Base-by-base conservation (phyloP, 108 stramenopile genomes). In the Ochromonas danica region DNA sequence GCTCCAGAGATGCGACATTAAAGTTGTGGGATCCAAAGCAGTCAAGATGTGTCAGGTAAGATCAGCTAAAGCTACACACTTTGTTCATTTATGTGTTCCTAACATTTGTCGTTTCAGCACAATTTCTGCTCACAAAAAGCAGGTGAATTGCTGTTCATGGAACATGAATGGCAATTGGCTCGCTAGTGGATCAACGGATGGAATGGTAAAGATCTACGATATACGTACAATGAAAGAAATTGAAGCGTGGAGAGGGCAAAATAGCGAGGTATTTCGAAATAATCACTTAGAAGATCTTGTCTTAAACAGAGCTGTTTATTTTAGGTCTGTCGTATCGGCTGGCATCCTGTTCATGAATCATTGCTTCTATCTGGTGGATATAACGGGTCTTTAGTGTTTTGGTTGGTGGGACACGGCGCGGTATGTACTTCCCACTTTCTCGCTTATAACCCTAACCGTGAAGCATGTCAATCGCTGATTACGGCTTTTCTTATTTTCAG, bases 311-410 rank as follows among this genome's bases (percentile, higher is more conserved):
- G 22, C 22, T 14, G 22, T 40, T 70, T 70, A 14, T 70, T 14
- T 40, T 70, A 42, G 36, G 41, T 38, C 22, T 42, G 51, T 42
- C 17, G 72, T 75, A 30, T 75, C 36, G n/a, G 10, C 6, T 75
- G 72, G 72, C 72, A 75, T 75, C 72, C 72, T 10, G 22, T 57
- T 75, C 72, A 75, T 31, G 72, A 75, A 75, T 14, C 72, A n/a
- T 39, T 75, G 17, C 6, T 75, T 3, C 27, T 75, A 27, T 42
- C 72, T 75, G 72, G 72, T 14, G 72, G 72, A 30, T 75, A 41
- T 36, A 75, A 39, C 38, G 72, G 72, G 22, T 57, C 72, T 6
- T 42, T 75, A 75, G 51, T 36, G 3, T 75, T 35, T 25, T 75
- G 72, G 72, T 35, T 60, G 40, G 25, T 27, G 3, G 72, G 72